These are phyloP conservation scores for Malassezia obtusa DNA, from an alignment of 1,284 basidiomycete species.

Conservation along the genomic window DNA sequence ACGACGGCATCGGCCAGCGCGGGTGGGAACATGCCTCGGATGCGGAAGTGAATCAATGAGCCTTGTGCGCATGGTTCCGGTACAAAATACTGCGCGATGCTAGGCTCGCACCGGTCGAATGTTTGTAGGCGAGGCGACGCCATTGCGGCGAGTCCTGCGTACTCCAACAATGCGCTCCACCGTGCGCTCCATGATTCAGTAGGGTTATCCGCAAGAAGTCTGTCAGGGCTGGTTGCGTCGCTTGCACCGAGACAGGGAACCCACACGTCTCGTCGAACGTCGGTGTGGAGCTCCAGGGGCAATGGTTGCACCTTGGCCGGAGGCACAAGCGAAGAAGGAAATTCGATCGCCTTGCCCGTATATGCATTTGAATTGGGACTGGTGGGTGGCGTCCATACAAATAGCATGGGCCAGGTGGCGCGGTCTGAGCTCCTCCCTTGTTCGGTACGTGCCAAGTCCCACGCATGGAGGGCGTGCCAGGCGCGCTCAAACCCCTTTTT, in stretches of 20 bases:
- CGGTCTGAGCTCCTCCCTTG: constrained; percentile 1
- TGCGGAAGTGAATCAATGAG: background rate
- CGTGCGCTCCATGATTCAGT: background rate
- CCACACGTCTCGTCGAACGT: constrained; percentile 2
- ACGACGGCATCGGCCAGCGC: background rate
- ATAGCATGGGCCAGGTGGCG: constrained; percentile 10
- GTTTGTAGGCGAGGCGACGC: constrained; percentile 9
- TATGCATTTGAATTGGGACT: background rate
- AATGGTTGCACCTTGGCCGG: background rate
- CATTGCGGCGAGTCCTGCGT: background rate
- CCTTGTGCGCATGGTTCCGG: background rate
- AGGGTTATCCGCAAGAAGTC: background rate
- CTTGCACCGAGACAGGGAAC: background rate
- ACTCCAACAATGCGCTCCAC: constrained; percentile 4
- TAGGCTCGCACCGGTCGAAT: constrained; percentile 9
- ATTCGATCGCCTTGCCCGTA: background rate
- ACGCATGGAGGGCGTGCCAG: constrained; percentile 21
- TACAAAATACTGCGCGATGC: constrained; percentile 1
- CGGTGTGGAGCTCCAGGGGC: background rate
- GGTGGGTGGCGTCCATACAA: background rate
- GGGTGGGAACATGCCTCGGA: constrained; percentile 3
- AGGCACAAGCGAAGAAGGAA: background rate
- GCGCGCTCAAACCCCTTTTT: constrained; percentile 40
- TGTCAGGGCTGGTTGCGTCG: background rate
- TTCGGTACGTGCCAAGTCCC: constrained; percentile 20